phyloP scores from a whole-genome alignment of 805 yeast species.

The Kodamaea nitidulidarum region DNA sequence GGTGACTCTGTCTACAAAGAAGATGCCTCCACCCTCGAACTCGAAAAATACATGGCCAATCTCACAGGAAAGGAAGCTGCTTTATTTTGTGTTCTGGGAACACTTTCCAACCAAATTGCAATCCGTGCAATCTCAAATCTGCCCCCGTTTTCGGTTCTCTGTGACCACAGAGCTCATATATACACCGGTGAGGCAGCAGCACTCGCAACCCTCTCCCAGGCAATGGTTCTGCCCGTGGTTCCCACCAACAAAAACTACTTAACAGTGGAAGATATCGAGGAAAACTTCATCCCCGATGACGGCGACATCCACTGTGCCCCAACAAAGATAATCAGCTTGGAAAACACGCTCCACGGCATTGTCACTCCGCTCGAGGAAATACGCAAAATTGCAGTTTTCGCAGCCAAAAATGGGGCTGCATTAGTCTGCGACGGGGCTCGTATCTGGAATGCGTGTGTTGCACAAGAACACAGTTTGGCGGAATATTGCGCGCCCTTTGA shows the following conservation, averaged over 20 bases:
- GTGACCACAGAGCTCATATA: conserved; percentile 85
- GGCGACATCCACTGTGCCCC: conserved; percentile 89
- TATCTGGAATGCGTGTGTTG: conserved; percentile 84
- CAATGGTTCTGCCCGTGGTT: conserved; percentile 80
- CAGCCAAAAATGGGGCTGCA: conserved; percentile 51
- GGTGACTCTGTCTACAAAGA: conserved; percentile 93
- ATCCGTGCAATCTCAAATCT: conserved; percentile 68
- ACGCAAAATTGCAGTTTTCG: conserved; percentile 64
- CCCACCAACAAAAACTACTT: conserved; percentile 75
- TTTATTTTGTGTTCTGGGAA: conserved; percentile 82
- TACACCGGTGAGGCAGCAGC: conserved; percentile 89
- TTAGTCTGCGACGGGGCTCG: conserved; percentile 96
- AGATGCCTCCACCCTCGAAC: conserved; percentile 61
- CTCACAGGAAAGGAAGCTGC: conserved; percentile 80
- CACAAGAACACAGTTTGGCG: conserved; percentile 59
- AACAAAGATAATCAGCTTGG: conserved; percentile 77
- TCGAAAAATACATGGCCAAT: conserved; percentile 62
- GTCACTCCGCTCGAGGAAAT: conserved; percentile 79
- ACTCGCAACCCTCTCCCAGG: conserved; percentile 80
- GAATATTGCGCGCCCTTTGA: conserved; percentile 79
- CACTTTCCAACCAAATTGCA: conserved; percentile 85
- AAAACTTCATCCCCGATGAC: conserved; percentile 61
- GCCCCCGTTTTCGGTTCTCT: conserved; percentile 82
- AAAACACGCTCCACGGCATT: conserved; percentile 84
- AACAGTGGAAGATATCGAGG: conserved; percentile 74